These are phyloP conservation scores for Syncephalastrum sp. DNA, from an alignment of 371 early-diverging fungal genomes.

Conservation along the genomic window DNA sequence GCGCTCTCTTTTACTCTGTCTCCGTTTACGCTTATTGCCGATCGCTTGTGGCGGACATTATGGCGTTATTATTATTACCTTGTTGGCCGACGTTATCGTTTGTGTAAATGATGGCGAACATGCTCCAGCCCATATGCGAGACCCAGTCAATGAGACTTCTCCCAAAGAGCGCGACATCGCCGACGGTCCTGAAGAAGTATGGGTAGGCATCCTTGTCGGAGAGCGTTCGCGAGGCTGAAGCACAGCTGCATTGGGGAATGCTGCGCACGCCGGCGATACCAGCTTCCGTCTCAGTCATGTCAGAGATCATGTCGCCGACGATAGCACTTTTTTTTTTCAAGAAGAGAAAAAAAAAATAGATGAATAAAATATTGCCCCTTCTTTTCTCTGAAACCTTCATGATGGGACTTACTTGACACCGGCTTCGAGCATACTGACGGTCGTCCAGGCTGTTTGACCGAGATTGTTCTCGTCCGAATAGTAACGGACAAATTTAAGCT, in stretches of 20 bases:
- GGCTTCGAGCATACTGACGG: slow-evolving; percentile 28
- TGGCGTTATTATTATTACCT: slow-evolving; percentile 13
- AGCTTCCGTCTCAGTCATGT: slow-evolving; percentile 33
- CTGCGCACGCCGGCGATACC: slow-evolving; percentile 31
- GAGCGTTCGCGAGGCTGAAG: slow-evolving; percentile 26
- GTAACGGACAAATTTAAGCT: slow-evolving; percentile 28
- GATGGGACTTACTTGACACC: slow-evolving; percentile 27
- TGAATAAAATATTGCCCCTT: background rate
- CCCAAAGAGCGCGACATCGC: slow-evolving; percentile 26
- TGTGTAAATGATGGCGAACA: slow-evolving; percentile 37
- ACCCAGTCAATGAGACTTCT: slow-evolving; percentile 36
- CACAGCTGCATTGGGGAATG: slow-evolving; percentile 44
- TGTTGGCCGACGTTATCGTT: slow-evolving; percentile 40
- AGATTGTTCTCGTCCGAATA: slow-evolving; percentile 24
- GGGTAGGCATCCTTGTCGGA: slow-evolving; percentile 36
- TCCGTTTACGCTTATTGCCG: slow-evolving; percentile 1
- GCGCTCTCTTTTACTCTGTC: background rate
- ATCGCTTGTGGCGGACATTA: background rate
- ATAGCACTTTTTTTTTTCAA: slow-evolving; percentile 27
- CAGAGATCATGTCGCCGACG: slow-evolving; percentile 39
- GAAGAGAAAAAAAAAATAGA: slow-evolving; percentile 2
- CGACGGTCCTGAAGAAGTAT: slow-evolving; percentile 42
- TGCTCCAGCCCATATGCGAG: slow-evolving; percentile 33
- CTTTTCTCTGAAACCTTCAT: background rate
- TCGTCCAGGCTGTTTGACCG: slow-evolving; percentile 30